phyloP scores from a whole-genome alignment of 75 land plant species.

The Adiantum capillusveneris region DNA sequence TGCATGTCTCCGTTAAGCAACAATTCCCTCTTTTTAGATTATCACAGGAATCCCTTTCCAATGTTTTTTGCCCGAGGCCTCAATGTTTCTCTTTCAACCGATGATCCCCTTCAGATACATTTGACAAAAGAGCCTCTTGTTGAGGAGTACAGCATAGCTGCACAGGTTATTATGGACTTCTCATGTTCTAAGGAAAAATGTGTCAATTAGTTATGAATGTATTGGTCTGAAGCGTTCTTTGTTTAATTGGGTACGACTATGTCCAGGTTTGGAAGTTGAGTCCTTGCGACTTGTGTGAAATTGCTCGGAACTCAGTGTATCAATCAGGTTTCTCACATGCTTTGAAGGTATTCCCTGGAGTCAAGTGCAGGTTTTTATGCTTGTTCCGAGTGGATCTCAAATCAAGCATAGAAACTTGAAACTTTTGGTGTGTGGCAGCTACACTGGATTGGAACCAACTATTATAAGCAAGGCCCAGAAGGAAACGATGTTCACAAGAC shows the following conservation, averaged over 20 bases:
- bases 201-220: too few relatives aligned
- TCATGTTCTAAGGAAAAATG: too few relatives aligned
- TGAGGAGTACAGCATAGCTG: slow-evolving; percentile 51
- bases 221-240: too few relatives aligned
- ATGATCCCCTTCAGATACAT: slow-evolving; percentile 53
- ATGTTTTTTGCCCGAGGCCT: slow-evolving; percentile 54
- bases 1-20: slow-evolving; percentile 52
- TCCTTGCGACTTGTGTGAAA: slow-evolving; percentile 45
- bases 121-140: slow-evolving; percentile 49
- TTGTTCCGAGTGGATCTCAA: too few relatives aligned
- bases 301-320: slow-evolving; percentile 47
- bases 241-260: too few relatives aligned
- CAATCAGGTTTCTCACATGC: slow-evolving; percentile 49
- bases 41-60: slow-evolving; percentile 50
- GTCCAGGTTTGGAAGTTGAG: slow-evolving; percentile 48
- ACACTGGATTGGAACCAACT: slow-evolving; percentile 38
- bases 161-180: slow-evolving; percentile 19
- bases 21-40: slow-evolving; percentile 44
- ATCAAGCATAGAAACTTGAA: too few relatives aligned
- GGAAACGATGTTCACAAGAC: slow-evolving; percentile 47
- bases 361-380: background rate
- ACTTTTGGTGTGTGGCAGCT: slow-evolving; percentile 8
- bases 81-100: slow-evolving; percentile 48
- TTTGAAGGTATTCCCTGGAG: slow-evolving; percentile 21
- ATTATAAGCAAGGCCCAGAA: slow-evolving; percentile 36